Base-by-base conservation (phyloP, 306 rosid genomes). In the Hippophae tibetana region DNA sequence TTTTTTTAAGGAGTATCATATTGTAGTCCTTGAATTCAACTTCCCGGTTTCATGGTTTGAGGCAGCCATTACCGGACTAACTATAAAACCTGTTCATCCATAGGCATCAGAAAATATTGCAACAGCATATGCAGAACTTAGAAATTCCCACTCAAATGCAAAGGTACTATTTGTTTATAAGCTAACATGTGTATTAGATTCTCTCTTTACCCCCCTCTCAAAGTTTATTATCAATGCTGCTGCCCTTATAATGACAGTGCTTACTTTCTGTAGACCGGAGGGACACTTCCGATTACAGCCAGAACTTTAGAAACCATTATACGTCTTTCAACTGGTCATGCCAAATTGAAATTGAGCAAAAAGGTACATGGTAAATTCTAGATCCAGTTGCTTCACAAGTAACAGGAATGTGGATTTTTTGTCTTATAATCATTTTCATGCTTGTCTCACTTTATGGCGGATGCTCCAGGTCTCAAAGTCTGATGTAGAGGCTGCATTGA, bases 301-400 rank as follows among this genome's bases (percentile, higher is more conserved):
- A 88, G 99, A 84, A 88, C 99, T 49, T 80, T 92, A 62, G 99
- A 92, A 84, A 92, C 99, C 63, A 88, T 92, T 11, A 92, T 92
- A 52, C 92, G 97, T 54, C 96, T 92, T 72, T 88, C 99, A 73
- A 92, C 99, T 64, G 99, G 95, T 48, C 99, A 86, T 84, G 99
- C 96, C 47, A 92, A 92, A 77, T 75, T 92, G 74, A 92, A 84
- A 77, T 75, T 92, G 82, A 85, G 93, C 79, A 73, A 86, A 71
- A 73, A 78, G 95, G 98, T 92, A 70, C 31, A 25, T 68, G 50
- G 25, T 13, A 52, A 38, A 6, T 55, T 43, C 53, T 49, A 9
- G 26, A 10, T 25, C 40, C 40, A 61, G 61, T 47, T 56, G 64
- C 6, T 48, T 60, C 14, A 57, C 46, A 3, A 7, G 58, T 54